phyloP scores from a whole-genome alignment of 176 grass and related monocot species.

The bread wheat (Triticum aestivum) region DNA sequence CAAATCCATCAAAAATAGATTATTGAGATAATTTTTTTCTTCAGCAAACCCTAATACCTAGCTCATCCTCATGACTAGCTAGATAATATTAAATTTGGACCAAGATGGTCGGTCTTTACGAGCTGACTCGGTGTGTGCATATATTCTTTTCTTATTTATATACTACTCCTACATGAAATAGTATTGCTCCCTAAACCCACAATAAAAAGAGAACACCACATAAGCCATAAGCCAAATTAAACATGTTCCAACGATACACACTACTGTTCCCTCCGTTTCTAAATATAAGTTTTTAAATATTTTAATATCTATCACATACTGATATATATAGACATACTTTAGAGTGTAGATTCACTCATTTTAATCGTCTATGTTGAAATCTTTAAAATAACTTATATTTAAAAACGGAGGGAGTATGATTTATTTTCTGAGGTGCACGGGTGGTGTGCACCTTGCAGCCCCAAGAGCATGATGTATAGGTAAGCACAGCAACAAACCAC shows the following conservation, averaged over 20 bases:
- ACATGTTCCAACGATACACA: no score
- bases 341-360: no score
- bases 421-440: neutral
- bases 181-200: no score
- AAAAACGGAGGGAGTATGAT: no score
- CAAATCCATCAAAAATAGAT: neutral
- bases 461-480: neutral
- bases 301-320: no score
- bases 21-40: neutral
- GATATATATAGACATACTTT: no score
- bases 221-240: no score
- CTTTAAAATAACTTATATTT: no score
- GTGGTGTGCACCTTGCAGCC: neutral
- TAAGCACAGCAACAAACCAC: slow-evolving; percentile 24
- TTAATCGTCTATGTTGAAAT: no score
- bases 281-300: no score
- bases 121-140: neutral
- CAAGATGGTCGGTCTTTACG: neutral
- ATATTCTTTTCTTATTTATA: neutral
- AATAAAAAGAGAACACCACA: neutral
- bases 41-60: neutral
- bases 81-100: neutral
- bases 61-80: neutral
- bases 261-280: no score
- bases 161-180: neutral